These are phyloP conservation scores for Mimosa pudica DNA, from an alignment of 306 rosid genomes.

Conservation along the genomic window DNA sequence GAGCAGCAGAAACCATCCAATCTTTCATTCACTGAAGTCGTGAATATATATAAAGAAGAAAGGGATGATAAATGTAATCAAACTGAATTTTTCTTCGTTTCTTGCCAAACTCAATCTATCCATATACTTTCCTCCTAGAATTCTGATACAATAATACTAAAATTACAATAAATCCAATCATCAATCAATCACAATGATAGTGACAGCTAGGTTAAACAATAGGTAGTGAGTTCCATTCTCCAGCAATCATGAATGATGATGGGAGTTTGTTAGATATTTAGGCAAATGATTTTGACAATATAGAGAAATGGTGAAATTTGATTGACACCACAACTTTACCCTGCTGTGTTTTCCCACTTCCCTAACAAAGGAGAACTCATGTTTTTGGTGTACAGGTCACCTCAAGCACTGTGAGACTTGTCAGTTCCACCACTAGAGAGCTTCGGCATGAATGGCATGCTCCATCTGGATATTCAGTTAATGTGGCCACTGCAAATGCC, in stretches of 20 bases:
- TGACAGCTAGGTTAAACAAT: neutral
- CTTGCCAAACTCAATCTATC: neutral
- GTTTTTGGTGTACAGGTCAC: slow-evolving; percentile 64
- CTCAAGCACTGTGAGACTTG: slow-evolving; percentile 79
- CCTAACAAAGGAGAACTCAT: neutral
- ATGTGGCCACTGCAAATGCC: slow-evolving; percentile 95
- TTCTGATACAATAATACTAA: too few species aligned
- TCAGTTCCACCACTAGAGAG: slow-evolving; percentile 81
- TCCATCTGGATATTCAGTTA: slow-evolving; percentile 80
- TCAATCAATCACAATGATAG: neutral
- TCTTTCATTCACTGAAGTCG: neutral
- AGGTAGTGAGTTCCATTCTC: neutral
- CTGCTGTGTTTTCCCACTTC: neutral
- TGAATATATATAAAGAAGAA: neutral
- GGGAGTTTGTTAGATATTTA: neutral
- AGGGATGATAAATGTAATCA: neutral
- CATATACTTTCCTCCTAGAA: neutral
- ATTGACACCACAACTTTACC: slow-evolving; percentile 23
- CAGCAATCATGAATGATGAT: neutral
- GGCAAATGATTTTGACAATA: slow-evolving; percentile 15
- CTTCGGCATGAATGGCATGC: slow-evolving; percentile 82
- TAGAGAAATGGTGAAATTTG: slow-evolving; percentile 8
- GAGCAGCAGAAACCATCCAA: neutral
- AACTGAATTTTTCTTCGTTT: neutral
- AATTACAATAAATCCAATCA: too few species aligned